These are phyloP conservation scores for Nakazawaea ernobii DNA, from an alignment of 805 yeast genomes.

Conservation along the genomic window DNA sequence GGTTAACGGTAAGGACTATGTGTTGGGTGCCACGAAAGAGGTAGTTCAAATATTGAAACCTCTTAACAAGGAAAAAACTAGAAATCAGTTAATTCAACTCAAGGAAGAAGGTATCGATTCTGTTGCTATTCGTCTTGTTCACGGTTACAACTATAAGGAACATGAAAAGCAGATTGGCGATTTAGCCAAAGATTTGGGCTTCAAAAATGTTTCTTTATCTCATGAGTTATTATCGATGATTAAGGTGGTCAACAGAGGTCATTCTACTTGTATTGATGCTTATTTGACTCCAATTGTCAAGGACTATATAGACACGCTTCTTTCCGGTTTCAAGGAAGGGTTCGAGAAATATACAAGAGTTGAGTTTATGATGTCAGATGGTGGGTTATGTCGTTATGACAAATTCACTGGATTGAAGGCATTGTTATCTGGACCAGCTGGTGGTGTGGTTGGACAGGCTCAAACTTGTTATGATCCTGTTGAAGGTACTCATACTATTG, in stretches of 20 bases:
- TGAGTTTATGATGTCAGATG: conserved; percentile 55
- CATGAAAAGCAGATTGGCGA: conserved; percentile 30
- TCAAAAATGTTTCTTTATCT: conserved; percentile 32
- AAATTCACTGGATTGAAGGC: conserved; percentile 49
- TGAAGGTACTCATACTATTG: conserved; percentile 21
- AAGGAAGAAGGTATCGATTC: conserved; percentile 23
- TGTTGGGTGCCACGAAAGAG: conserved; percentile 33
- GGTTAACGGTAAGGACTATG: conserved; percentile 21
- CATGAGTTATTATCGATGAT: conserved; percentile 32
- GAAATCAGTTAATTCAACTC: conserved; percentile 17
- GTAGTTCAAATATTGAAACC: conserved; percentile 32
- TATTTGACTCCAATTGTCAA: conserved; percentile 39
- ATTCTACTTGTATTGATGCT: conserved; percentile 36
- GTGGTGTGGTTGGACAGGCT: conserved; percentile 56
- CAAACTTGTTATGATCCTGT: conserved; percentile 41
- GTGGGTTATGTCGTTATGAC: conserved; percentile 48
- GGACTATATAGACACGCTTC: conserved; percentile 30
- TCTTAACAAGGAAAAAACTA: conserved; percentile 21
- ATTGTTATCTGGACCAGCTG: conserved; percentile 55
- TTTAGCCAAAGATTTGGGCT: conserved; percentile 41
- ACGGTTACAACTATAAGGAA: conserved; percentile 29
- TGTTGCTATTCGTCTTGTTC: conserved; percentile 29
- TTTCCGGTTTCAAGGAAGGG: conserved; percentile 27
- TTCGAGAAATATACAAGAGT: conserved; percentile 28
- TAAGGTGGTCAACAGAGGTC: conserved; percentile 34